Conservation (phyloP, 805 yeast species). For the Isabelozyma heimii region DNA sequence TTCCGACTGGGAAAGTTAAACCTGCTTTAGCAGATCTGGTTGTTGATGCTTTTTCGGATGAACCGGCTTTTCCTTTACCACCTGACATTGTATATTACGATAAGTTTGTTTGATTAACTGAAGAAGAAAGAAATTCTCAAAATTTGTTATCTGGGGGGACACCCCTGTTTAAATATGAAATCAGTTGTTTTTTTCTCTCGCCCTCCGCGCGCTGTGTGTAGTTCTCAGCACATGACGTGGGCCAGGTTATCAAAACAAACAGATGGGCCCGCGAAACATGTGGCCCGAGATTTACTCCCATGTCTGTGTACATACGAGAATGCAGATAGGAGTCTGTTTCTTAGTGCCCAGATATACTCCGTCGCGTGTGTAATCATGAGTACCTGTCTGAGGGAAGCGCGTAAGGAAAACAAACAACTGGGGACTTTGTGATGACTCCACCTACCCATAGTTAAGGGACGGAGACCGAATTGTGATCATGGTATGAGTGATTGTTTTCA, state of each 20-base stretch:
- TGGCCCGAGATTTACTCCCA: background rate
- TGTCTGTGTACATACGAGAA: background rate
- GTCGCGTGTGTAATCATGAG: background rate
- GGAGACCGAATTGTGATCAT: background rate
- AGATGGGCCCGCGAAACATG: background rate
- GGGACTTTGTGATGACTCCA: background rate
- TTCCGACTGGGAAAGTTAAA: slow-evolving; percentile 98
- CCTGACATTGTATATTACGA: slow-evolving; percentile 61
- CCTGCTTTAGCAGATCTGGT: slow-evolving; percentile 99
- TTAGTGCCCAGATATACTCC: background rate
- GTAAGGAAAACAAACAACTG: background rate
- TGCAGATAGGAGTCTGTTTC: background rate
- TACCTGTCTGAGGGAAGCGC: background rate
- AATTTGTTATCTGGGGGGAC: background rate
- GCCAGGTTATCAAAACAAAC: background rate
- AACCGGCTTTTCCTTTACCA: slow-evolving; percentile 90
- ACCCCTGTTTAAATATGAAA: background rate
- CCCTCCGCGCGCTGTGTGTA: background rate
- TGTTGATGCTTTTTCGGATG: slow-evolving; percentile 93
- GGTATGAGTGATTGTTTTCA: background rate
- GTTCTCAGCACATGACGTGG: background rate
- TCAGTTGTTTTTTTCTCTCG: background rate
- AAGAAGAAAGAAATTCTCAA: background rate
- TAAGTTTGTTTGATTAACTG: background rate
- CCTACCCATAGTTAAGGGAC: background rate